Conservation (phyloP, 2,329 filamentous ascomycete genomes). For the Cytospora mali region DNA sequence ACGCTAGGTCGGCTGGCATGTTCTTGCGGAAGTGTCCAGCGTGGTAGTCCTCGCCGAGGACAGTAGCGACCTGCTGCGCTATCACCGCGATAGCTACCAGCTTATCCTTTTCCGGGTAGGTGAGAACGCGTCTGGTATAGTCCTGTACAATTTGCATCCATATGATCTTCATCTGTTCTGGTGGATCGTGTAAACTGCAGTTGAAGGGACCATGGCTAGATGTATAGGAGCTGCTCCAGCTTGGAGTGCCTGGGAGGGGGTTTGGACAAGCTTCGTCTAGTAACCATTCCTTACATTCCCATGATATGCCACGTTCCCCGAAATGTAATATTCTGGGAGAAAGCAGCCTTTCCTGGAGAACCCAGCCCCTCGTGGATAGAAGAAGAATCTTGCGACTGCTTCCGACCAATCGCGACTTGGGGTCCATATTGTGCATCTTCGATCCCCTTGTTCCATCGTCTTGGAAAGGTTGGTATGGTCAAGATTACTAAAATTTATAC, state of each 20-base stretch:
- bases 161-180: background rate
- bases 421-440: background rate
- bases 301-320: background rate
- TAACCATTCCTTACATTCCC: background rate
- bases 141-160: background rate
- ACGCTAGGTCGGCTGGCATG: constrained; percentile 9
- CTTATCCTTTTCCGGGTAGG: constrained; percentile 13
- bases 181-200: background rate
- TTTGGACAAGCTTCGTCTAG: background rate
- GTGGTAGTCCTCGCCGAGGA: constrained; percentile 4
- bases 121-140: constrained; percentile 2
- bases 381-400: background rate
- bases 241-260: background rate
- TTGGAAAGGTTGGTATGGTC: too few relatives aligned
- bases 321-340: constrained; percentile 11
- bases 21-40: constrained; percentile 7
- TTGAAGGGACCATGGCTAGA: background rate
- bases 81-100: constrained; percentile 6
- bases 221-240: background rate
- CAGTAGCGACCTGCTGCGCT: background rate
- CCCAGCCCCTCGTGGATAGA: constrained; percentile 10
- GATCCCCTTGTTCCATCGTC: too few relatives aligned
- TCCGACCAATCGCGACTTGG: background rate
- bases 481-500: too few relatives aligned
- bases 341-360: constrained; percentile 13